Conservation (phyloP, 768 basidiomycete species). For the Macrocybe gigantea region DNA sequence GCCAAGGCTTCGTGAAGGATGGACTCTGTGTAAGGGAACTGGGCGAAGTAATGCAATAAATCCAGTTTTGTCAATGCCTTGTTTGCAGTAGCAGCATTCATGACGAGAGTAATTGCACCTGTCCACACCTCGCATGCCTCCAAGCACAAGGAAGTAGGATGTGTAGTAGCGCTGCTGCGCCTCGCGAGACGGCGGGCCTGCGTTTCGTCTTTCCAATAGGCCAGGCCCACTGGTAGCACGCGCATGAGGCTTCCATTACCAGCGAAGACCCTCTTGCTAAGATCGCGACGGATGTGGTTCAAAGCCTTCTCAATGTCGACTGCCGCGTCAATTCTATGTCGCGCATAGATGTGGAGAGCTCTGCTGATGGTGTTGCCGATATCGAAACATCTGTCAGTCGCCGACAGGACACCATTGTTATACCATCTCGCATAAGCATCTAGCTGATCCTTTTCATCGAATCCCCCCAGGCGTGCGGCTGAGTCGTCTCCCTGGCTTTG, state of each 20-base stretch:
- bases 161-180: constrained; percentile 36
- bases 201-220: constrained; percentile 31
- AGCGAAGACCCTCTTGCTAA: constrained; percentile 19
- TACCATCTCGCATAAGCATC: constrained; percentile 10
- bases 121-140: constrained; percentile 40
- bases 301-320: constrained; percentile 18
- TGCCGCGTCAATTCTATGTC: not conserved
- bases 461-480: constrained; percentile 5
- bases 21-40: constrained; percentile 29
- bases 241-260: constrained; percentile 44
- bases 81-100: constrained; percentile 18
- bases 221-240: constrained; percentile 36
- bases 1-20: constrained; percentile 25
- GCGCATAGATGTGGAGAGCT: constrained; percentile 27
- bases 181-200: constrained; percentile 25
- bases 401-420: constrained; percentile 9
- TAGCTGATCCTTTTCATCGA: constrained; percentile 14
- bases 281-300: constrained; percentile 18
- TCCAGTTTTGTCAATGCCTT: constrained; percentile 28
- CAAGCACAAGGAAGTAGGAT: constrained; percentile 32
- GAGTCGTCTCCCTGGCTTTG: not conserved
- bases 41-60: constrained; percentile 29
- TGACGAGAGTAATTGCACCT: constrained; percentile 24
- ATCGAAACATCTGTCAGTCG: constrained; percentile 18
- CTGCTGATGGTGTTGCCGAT: constrained; percentile 28